Conservation (phyloP, 139 green algal genomes). For the Zygnema cylindricum region DNA sequence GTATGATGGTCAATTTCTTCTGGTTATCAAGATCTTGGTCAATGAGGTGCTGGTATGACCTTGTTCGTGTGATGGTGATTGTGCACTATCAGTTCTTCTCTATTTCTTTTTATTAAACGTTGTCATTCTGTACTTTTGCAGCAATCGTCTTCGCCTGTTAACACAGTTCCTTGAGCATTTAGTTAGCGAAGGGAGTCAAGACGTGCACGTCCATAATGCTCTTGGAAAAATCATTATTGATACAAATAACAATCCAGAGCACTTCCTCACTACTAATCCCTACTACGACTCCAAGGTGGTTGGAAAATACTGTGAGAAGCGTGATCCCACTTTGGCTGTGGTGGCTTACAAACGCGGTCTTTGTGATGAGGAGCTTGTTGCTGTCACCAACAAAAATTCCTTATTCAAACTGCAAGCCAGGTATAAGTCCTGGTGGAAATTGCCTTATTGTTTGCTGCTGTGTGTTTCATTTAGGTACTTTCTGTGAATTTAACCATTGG, state of each 20-base stretch:
- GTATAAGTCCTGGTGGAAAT: background rate
- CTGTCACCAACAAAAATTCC: slow-evolving; percentile 93
- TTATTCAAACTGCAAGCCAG: slow-evolving; percentile 98
- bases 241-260: slow-evolving; percentile 99
- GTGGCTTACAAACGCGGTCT: slow-evolving; percentile 94
- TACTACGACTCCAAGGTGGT: slow-evolving; percentile 95
- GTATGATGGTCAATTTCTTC: no score
- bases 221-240: slow-evolving; percentile 99
- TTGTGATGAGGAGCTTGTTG: slow-evolving; percentile 95
- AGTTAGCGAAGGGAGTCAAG: slow-evolving; percentile 89
- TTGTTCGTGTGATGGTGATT: no score
- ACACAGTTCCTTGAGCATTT: slow-evolving; percentile 97
- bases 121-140: slow-evolving; percentile 6
- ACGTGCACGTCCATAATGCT: slow-evolving; percentile 97
- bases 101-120: no score
- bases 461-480: no score
- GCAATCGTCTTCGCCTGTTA: slow-evolving; percentile 93
- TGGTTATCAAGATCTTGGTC: no score
- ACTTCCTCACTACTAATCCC: slow-evolving; percentile 99
- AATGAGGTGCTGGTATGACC: no score
- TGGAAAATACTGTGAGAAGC: slow-evolving; percentile 95
- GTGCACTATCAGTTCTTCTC: no score
- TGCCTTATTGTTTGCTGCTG: no score
- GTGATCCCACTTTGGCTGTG: slow-evolving; percentile 95
- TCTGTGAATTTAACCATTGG: no score